Evolutionary conservation across 805 yeast species (phyloP), one percentile per base, ranked within the genome.

Genomic region (Hanseniaspora mollemarum): DNA sequence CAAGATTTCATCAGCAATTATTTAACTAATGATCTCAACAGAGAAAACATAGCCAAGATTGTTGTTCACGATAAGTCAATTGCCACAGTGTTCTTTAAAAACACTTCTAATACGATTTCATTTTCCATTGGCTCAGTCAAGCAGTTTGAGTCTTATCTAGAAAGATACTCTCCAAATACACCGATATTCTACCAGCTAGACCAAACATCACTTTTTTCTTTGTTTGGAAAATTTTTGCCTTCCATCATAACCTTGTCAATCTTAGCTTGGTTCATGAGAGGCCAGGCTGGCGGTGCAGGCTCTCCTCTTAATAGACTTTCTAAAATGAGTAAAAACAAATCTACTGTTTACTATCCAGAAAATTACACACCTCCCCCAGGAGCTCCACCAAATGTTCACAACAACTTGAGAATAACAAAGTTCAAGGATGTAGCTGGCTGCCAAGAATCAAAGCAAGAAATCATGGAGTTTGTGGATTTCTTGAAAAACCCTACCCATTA

Each of bases 391-490:
- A 38, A 38, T 22, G 28, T 38, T 21, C 42, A 38, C 28, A 21
- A 38, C 38, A 37, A 39, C 15, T 32, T 33, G 8, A 46, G 26
- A 19, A 86, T 85, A 62, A 81, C 87, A 46, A 82, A 80, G 63
- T 92, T 92, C 62, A 77, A 81, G 59, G 97, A 94, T 65, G 98
- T 92, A 46, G 98, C 98, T 1, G 99, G 99, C 49, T 84, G 90
- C 72, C 83, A 81, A 55, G 99, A 92, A 68, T 95, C 98, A 10
- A 92, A 92, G 67, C 90, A 81, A 57, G 99, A 92, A 68, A 88
- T 92, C 55, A 86, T 87, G 95, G 99, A 92, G 67, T 92, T 92
- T 72, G 99, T 92, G 49, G 79, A 82, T 58, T 92, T 94, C 64
- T 76, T 92, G 67, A 84, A 90, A 64, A 77, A 87, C 57, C 98